phyloP scores from a whole-genome alignment of 768 basidiomycete genomes.

The Termitomyces sp. region DNA sequence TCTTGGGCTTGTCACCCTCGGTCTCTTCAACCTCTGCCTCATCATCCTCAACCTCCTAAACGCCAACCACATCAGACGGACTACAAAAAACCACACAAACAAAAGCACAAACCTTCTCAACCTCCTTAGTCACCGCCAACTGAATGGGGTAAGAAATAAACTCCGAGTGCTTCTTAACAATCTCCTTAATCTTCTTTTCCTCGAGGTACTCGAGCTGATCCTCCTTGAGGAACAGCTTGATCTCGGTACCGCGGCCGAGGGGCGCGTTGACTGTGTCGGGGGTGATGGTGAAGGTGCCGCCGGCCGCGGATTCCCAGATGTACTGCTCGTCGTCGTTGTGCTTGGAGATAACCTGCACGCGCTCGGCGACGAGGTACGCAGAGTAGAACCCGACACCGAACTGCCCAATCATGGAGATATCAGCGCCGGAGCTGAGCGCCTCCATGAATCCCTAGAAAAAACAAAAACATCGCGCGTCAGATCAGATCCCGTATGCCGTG shows the following conservation, averaged over 20 bases:
- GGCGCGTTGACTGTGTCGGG: conserved; percentile 85
- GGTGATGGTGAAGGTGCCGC: conserved; percentile 99
- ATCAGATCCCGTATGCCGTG: conserved; percentile 2
- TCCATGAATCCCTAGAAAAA: conserved; percentile 91
- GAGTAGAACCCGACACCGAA: conserved; percentile 99
- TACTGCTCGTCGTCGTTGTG: conserved; percentile 99
- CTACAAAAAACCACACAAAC: not conserved
- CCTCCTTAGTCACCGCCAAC: conserved; percentile 97
- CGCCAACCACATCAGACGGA: conserved; percentile 3
- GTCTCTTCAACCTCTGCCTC: conserved; percentile 73
- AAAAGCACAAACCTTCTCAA: conserved; percentile 79
- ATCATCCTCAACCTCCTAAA: conserved; percentile 82
- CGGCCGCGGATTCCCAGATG: conserved; percentile 99
- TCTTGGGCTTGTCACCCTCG: conserved; percentile 70
- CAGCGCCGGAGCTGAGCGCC: conserved; percentile 84
- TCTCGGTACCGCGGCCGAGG: conserved; percentile 90
- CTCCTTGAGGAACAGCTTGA: conserved; percentile 92
- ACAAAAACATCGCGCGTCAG: conserved; percentile 5
- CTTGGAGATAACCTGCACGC: conserved; percentile 97
- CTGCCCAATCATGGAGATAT: conserved; percentile 96
- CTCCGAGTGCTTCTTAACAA: conserved; percentile 99
- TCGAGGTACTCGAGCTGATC: conserved; percentile 99
- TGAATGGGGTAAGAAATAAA: conserved; percentile 99
- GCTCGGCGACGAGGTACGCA: conserved; percentile 97
- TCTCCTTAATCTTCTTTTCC: conserved; percentile 99